These are phyloP conservation scores for Rhizopogon sp. DNA, from an alignment of 768 basidiomycete species.

Conservation along the genomic window DNA sequence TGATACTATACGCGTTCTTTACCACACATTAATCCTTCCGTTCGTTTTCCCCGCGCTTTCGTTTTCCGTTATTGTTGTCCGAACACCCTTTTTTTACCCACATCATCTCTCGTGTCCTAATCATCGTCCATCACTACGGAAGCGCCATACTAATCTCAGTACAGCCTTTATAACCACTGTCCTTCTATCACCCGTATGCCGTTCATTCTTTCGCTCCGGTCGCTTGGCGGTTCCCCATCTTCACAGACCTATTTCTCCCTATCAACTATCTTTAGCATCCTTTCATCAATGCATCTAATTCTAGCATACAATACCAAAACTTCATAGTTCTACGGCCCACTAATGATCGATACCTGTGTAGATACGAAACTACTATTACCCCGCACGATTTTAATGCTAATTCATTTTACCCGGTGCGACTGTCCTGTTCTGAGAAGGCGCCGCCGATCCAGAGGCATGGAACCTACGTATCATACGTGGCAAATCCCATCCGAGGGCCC, in stretches of 20 bases:
- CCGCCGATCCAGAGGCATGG: background rate
- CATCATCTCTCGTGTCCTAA: constrained; percentile 2
- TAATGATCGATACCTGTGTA: constrained; percentile 4
- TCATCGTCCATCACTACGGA: constrained; percentile 6
- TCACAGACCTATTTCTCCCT: constrained; percentile 1
- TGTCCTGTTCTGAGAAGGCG: background rate
- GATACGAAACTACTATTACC: background rate
- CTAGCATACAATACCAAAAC: constrained; percentile 1
- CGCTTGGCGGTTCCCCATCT: background rate
- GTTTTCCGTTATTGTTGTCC: constrained; percentile 21
- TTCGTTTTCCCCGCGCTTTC: constrained; percentile 3
- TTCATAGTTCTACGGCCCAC: constrained; percentile 3
- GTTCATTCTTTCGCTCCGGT: constrained; percentile 1
- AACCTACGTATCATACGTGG: too few species aligned
- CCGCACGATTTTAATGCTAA: constrained; percentile 1
- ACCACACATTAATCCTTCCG: constrained; percentile 16
- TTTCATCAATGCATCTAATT: constrained; percentile 5
- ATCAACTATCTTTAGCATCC: constrained; percentile 1
- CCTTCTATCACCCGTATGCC: constrained; percentile 6
- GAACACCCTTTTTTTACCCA: background rate
- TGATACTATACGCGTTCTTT: constrained; percentile 1
- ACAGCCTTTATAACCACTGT: constrained; percentile 11
- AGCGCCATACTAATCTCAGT: constrained; percentile 11
- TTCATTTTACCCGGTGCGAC: constrained; percentile 3
- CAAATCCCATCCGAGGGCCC: too few species aligned